phyloP scores from a whole-genome alignment of 495 filamentous ascomycete species.

The Penicillium pulvis region DNA sequence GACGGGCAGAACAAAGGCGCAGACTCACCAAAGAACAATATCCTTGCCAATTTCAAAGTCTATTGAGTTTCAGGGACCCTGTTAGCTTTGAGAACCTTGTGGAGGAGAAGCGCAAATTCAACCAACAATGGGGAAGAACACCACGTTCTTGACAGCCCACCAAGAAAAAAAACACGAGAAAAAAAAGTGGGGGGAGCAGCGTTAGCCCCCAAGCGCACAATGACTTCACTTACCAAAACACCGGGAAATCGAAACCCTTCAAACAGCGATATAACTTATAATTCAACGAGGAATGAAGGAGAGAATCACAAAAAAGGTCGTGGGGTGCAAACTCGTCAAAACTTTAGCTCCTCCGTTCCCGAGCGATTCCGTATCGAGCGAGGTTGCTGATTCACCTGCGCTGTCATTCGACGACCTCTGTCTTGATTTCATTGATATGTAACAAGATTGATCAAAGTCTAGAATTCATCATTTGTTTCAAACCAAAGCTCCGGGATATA shows the following conservation, averaged over 20 bases:
- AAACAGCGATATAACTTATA: neutral
- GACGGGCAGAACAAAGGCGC: neutral
- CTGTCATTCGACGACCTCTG: neutral
- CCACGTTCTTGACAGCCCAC: conserved; percentile 38
- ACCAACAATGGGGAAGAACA: conserved; percentile 17
- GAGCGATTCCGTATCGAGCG: conserved; percentile 50
- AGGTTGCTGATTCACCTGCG: conserved; percentile 24
- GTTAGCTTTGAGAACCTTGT: conserved; percentile 40
- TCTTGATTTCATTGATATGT: neutral
- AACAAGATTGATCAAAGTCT: neutral
- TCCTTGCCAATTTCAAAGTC: neutral
- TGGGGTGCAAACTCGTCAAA: conserved; percentile 36
- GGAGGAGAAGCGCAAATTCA: conserved; percentile 17
- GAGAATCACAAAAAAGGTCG: conserved; percentile 14
- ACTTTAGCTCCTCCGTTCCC: conserved; percentile 37
- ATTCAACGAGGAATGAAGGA: conserved; percentile 17
- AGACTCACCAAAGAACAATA: conserved; percentile 35
- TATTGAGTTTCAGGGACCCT: conserved; percentile 13
- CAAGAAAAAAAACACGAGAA: conserved; percentile 23
- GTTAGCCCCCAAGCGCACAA: conserved; percentile 12
- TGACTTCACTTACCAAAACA: conserved; percentile 25
- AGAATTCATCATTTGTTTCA: neutral
- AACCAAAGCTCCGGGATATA: neutral
- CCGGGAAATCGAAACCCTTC: conserved; percentile 15
- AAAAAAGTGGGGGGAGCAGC: conserved; percentile 28